These are phyloP conservation scores for Rubia balearica DNA, from an alignment of 305 asterid species.

Conservation along the genomic window DNA sequence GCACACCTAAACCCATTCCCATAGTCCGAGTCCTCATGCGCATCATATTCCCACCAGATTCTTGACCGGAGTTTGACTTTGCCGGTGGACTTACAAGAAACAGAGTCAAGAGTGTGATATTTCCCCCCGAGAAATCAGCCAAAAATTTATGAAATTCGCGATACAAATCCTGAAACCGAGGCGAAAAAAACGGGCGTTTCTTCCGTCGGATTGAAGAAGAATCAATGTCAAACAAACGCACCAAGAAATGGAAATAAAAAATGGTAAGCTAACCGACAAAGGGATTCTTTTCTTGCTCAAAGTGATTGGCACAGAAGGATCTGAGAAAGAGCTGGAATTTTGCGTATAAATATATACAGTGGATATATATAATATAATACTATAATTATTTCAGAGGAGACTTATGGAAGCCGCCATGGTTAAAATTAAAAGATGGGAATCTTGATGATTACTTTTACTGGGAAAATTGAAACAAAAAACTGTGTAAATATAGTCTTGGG, in stretches of 20 bases:
- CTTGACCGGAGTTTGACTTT: constrained; percentile 9
- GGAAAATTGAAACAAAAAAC: not conserved
- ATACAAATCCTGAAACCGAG: not conserved
- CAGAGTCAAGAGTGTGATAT: constrained; percentile 1
- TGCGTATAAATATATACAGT: not conserved
- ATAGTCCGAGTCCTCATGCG: constrained; percentile 12
- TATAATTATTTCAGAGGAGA: not conserved
- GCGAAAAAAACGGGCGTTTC: not conserved
- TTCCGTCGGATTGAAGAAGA: constrained; percentile 1
- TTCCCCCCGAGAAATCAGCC: not conserved
- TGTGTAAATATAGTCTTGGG: not conserved
- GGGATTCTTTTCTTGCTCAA: not conserved
- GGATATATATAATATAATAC: not conserved
- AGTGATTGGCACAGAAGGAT: constrained; percentile 6
- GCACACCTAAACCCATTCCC: constrained; percentile 4
- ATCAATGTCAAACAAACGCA: constrained; percentile 10
- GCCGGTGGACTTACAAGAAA: constrained; percentile 4
- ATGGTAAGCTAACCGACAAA: constrained; percentile 7
- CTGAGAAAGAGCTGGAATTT: constrained; percentile 4
- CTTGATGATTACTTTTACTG: constrained; percentile 1
- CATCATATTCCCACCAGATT: constrained; percentile 6
- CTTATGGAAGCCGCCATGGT: constrained; percentile 10
- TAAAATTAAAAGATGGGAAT: not conserved
- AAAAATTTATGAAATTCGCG: not conserved
- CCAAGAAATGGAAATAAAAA: not conserved